These are phyloP conservation scores for Omphalotus guepiniiformis DNA, from an alignment of 768 basidiomycete species.

Conservation along the genomic window DNA sequence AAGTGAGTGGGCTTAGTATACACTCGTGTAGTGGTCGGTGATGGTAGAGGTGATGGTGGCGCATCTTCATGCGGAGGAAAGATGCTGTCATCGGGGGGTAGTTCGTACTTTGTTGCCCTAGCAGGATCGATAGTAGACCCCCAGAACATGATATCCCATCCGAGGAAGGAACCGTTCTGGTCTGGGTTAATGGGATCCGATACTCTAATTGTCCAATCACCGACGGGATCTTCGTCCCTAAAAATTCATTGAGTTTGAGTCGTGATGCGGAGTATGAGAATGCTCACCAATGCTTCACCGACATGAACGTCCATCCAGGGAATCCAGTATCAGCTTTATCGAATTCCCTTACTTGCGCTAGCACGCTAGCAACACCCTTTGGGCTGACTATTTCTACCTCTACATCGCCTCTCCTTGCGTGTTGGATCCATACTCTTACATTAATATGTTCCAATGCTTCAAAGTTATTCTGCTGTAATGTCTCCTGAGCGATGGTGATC, in stretches of 20 bases:
- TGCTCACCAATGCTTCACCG: slow-evolving; percentile 91
- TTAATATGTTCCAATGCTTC: slow-evolving; percentile 87
- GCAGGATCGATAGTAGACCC: slow-evolving; percentile 79
- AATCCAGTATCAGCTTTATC: slow-evolving; percentile 71
- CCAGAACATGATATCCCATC: slow-evolving; percentile 93
- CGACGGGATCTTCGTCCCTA: slow-evolving; percentile 92
- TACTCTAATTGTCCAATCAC: slow-evolving; percentile 87
- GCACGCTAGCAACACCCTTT: slow-evolving; percentile 63
- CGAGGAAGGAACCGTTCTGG: slow-evolving; percentile 68
- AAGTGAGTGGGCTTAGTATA: slow-evolving; percentile 82
- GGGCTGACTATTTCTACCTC: slow-evolving; percentile 89
- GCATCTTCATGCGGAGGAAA: slow-evolving; percentile 39
- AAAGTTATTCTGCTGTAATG: slow-evolving; percentile 70
- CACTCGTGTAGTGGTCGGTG: slow-evolving; percentile 34
- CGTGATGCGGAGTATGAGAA: too few relatives aligned
- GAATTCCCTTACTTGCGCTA: slow-evolving; percentile 64
- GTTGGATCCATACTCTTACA: slow-evolving; percentile 87
- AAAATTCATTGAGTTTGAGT: slow-evolving; percentile 15
- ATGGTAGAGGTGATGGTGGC: slow-evolving; percentile 34
- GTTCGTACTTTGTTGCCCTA: slow-evolving; percentile 57
- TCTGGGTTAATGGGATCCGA: slow-evolving; percentile 64
- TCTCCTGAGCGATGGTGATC: slow-evolving; percentile 60
- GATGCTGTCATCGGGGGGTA: slow-evolving; percentile 49
- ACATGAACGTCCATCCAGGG: slow-evolving; percentile 95
- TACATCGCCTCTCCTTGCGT: slow-evolving; percentile 82